Conservation (phyloP, 768 basidiomycete species). For the Boletus coccyginus region DNA sequence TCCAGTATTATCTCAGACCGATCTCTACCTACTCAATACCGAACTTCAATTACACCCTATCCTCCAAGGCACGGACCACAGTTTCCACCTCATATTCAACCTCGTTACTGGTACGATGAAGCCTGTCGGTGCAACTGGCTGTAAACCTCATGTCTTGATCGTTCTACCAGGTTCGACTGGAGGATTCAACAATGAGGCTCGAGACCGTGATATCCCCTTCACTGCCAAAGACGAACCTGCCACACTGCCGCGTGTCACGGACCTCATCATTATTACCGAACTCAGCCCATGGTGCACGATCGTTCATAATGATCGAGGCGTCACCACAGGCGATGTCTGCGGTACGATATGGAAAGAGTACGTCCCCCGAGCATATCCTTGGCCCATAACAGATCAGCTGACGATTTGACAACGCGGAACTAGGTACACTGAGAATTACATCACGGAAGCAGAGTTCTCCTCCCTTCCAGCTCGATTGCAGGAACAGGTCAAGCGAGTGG, state of each 20-base stretch:
- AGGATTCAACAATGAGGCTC: slow-evolving; percentile 58
- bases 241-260: slow-evolving; percentile 61
- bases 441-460: slow-evolving; percentile 65
- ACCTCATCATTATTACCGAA: slow-evolving; percentile 57
- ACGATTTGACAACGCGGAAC: slow-evolving; percentile 9
- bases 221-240: slow-evolving; percentile 59
- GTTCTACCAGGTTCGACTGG: slow-evolving; percentile 48
- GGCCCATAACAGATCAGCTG: background rate
- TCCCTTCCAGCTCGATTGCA: slow-evolving; percentile 62
- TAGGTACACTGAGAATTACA: slow-evolving; percentile 67
- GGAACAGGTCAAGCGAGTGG: slow-evolving; percentile 67
- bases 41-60: slow-evolving; percentile 75
- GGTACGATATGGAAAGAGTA: slow-evolving; percentile 74
- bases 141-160: background rate
- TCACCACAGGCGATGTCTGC: slow-evolving; percentile 77
- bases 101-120: slow-evolving; percentile 54
- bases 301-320: slow-evolving; percentile 66
- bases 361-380: slow-evolving; percentile 24
- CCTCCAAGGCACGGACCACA: slow-evolving; percentile 45
- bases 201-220: slow-evolving; percentile 58
- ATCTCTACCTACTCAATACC: slow-evolving; percentile 72
- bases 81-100: slow-evolving; percentile 71
- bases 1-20: slow-evolving; percentile 75
- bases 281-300: slow-evolving; percentile 78
- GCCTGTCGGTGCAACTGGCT: background rate